phyloP scores from a whole-genome alignment of 2,329 filamentous ascomycete genomes.

The Claviceps fusiformis region DNA sequence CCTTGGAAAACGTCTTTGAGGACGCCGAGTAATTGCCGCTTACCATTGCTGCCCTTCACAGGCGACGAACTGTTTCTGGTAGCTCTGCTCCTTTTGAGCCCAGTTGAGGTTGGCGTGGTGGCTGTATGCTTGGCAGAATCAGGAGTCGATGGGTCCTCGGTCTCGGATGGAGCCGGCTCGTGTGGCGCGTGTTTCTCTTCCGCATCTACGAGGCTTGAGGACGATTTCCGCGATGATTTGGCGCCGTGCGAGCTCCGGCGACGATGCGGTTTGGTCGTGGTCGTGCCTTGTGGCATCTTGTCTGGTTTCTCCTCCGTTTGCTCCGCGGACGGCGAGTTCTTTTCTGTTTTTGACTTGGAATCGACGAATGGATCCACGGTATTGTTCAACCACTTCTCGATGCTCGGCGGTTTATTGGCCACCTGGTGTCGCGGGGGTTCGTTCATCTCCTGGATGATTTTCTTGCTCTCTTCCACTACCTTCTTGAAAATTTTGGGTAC shows the following conservation, averaged over 20 bases:
- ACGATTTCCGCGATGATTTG: not conserved
- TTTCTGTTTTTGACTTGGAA: slow-evolving; percentile 1
- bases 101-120: slow-evolving; percentile 21
- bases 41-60: slow-evolving; percentile 29
- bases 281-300: not conserved
- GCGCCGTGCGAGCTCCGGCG: slow-evolving; percentile 2
- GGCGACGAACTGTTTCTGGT: slow-evolving; percentile 37
- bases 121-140: slow-evolving; percentile 14
- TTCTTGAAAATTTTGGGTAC: slow-evolving; percentile 52
- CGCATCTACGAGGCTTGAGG: not conserved
- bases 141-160: slow-evolving; percentile 10
- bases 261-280: not conserved
- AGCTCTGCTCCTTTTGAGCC: slow-evolving; percentile 42
- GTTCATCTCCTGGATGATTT: slow-evolving; percentile 47
- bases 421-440: slow-evolving; percentile 38
- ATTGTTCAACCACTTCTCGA: slow-evolving; percentile 50
- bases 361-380: slow-evolving; percentile 52
- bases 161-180: not conserved
- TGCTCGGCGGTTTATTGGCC: slow-evolving; percentile 45
- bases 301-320: not conserved
- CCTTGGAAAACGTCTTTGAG: slow-evolving; percentile 50
- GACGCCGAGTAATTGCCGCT: slow-evolving; percentile 40
- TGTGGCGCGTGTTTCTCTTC: slow-evolving; percentile 5
- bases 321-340: not conserved
- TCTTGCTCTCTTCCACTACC: slow-evolving; percentile 49